Percentiles rank a stretch among this genome's conserved stretches.
These are phyloP conservation scores for Pseudogymnoascus sp. DNA, from an alignment of 2,329 filamentous ascomycete genomes.

Conservation along the genomic window DNA sequence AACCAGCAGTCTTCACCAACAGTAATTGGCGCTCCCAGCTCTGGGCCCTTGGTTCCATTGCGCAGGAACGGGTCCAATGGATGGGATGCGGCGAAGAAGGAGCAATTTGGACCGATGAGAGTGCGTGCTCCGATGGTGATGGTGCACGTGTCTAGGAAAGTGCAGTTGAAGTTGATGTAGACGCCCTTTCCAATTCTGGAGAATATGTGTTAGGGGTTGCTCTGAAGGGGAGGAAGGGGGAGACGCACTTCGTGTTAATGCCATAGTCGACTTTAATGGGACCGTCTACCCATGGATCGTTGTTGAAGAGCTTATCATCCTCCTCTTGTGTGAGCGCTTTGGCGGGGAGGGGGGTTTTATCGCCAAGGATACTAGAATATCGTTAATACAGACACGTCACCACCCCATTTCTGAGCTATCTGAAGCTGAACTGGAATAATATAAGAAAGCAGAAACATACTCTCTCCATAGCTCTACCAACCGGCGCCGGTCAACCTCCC, in stretches of 20 bases:
- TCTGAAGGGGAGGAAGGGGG: background rate
- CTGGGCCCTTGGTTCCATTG: conserved; percentile 67
- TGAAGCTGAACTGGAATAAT: background rate
- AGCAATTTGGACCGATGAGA: conserved; percentile 70
- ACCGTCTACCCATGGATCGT: conserved; percentile 60
- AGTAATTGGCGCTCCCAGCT: conserved; percentile 62
- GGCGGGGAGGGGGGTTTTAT: conserved; percentile 56
- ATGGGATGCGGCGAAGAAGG: conserved; percentile 67
- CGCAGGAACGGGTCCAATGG: conserved; percentile 67
- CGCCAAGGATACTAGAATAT: conserved; percentile 48
- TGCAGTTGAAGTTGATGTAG: conserved; percentile 68
- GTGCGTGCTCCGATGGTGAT: conserved; percentile 71
- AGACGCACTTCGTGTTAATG: conserved; percentile 53
- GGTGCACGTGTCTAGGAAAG: conserved; percentile 67
- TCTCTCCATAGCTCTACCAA: conserved; percentile 62
- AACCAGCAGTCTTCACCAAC: conserved; percentile 80
- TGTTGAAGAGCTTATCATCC: conserved; percentile 56
- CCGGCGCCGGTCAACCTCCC: conserved; percentile 50
- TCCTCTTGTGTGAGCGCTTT: conserved; percentile 46
- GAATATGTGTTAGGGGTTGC: conserved; percentile 9
- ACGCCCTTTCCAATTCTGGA: conserved; percentile 56
- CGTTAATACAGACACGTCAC: conserved; percentile 5
- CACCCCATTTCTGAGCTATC: background rate
- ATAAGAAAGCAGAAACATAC: conserved; percentile 40
- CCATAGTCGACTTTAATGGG: conserved; percentile 73